Evolutionary conservation across 768 basidiomycete genomes (phyloP).

Genomic region (Amanita pseudoporphyria): DNA sequence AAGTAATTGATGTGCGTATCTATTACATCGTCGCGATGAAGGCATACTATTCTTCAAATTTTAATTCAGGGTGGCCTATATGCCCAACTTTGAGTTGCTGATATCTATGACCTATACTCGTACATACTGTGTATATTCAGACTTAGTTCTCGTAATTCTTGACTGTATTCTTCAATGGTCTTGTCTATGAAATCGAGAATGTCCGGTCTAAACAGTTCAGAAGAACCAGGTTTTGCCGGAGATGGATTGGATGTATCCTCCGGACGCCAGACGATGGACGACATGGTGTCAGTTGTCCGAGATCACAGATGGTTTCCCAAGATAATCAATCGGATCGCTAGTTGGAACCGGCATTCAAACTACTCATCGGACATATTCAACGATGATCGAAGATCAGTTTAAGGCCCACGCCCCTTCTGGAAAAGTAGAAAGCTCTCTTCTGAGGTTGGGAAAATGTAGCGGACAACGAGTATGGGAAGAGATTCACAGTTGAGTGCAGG

Average conservation of each 20-base stretch:
- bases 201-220: constrained; percentile 42
- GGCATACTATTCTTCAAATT: constrained; percentile 55
- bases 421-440: no score
- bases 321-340: no score
- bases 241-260: constrained; percentile 22
- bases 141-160: constrained; percentile 50
- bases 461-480: no score
- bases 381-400: no score
- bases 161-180: constrained; percentile 43
- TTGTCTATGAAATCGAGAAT: constrained; percentile 52
- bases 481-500: no score
- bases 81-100: constrained; percentile 21
- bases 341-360: no score
- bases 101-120: not conserved
- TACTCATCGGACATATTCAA: no score
- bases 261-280: constrained; percentile 32
- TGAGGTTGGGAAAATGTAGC: no score
- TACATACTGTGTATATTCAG: constrained; percentile 60
- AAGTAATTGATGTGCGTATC: not conserved
- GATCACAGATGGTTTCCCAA: no score
- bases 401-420: no score
- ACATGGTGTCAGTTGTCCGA: constrained; percentile 3
- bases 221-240: constrained; percentile 22
- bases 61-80: constrained; percentile 61
- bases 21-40: not conserved